Conservation (phyloP, 306 rosid genomes). For the Prunus mira region DNA sequence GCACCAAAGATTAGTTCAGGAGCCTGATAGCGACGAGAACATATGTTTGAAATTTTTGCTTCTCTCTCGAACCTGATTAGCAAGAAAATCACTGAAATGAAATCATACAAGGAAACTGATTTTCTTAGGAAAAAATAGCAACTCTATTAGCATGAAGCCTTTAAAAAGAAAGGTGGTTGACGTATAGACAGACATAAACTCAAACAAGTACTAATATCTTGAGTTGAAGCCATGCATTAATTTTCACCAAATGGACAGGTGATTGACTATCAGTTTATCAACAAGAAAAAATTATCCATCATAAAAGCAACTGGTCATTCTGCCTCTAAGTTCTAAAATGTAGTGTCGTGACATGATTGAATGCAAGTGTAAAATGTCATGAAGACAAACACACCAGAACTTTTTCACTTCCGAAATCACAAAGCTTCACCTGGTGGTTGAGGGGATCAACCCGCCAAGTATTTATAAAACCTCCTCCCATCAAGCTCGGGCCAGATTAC, state of each 20-base stretch:
- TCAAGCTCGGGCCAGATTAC: not conserved
- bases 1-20: slow-evolving; percentile 97
- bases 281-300: not conserved
- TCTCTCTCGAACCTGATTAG: slow-evolving; percentile 72
- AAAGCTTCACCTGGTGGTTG: slow-evolving; percentile 80
- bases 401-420: slow-evolving; percentile 89
- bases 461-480: slow-evolving; percentile 4
- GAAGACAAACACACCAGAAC: slow-evolving; percentile 53
- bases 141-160: not conserved
- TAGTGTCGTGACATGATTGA: not conserved
- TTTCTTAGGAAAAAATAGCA: not conserved
- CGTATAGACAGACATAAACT: not conserved
- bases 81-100: slow-evolving; percentile 13
- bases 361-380: not conserved
- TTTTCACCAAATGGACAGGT: not conserved
- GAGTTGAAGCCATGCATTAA: not conserved
- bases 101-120: not conserved
- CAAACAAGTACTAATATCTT: not conserved
- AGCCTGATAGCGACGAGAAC: slow-evolving; percentile 86
- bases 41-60: slow-evolving; percentile 73
- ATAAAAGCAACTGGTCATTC: not conserved
- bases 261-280: not conserved
- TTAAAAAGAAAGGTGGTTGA: not conserved
- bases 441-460: slow-evolving; percentile 66
- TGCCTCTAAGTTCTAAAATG: not conserved